Evolutionary conservation across 257 asterid species (phyloP).

Genomic region (Lavandula angustifolia): DNA sequence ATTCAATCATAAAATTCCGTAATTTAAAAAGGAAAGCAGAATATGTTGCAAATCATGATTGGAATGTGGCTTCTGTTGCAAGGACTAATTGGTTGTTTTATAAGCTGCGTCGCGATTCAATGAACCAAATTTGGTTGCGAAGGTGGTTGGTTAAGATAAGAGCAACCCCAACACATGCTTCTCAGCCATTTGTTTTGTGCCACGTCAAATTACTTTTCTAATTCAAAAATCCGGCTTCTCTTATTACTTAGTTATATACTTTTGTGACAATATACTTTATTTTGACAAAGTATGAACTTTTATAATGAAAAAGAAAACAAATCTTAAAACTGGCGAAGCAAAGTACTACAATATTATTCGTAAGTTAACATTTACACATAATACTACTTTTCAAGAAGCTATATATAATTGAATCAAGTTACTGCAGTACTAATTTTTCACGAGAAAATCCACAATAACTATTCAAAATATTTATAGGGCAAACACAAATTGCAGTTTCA

Average conservation of each 20-base stretch:
- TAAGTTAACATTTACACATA: background rate
- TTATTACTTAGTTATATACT: too few species aligned
- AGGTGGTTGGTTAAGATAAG: conserved; percentile 27
- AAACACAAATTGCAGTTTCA: too few species aligned
- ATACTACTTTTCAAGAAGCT: background rate
- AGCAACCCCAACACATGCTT: conserved; percentile 1
- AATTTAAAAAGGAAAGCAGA: background rate
- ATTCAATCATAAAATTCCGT: background rate
- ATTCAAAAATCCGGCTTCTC: too few species aligned
- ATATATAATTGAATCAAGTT: background rate
- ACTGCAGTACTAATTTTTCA: background rate
- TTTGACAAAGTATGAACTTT: too few species aligned
- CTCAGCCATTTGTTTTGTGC: background rate
- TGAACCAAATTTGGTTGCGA: conserved; percentile 27
- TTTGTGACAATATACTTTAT: too few species aligned
- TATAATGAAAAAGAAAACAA: background rate
- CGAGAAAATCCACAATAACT: background rate
- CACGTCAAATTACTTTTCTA: background rate
- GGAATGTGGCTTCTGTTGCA: conserved; percentile 22
- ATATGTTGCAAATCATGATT: background rate
- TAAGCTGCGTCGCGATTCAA: conserved; percentile 12
- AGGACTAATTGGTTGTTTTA: conserved; percentile 8
- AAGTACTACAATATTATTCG: too few species aligned
- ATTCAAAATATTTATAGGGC: too few species aligned
- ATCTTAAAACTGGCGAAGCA: background rate